Base-by-base conservation (phyloP, 2,329 filamentous ascomycete species). In the Penicillium sp. region DNA sequence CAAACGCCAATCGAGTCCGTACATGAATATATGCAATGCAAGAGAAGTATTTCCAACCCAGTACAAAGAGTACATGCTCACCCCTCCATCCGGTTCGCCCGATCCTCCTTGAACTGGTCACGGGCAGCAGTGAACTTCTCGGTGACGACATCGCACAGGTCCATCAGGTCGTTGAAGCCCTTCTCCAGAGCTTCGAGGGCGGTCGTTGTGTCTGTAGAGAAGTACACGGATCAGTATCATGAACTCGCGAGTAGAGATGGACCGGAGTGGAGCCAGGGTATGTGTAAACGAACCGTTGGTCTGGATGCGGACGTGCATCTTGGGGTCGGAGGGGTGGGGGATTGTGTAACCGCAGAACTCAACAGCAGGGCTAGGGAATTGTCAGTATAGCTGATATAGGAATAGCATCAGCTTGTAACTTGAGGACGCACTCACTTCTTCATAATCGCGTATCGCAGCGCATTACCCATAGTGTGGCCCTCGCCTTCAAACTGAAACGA, bases 271-370 rank as follows among this genome's bases (percentile, higher is more conserved):
- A 11, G 2, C 19, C 7, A 7, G 52, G 19, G 27, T 24, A 24
- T 6, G 10, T 6, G n/a, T 18, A 6, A 18, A 77, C 87, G 73
- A 81, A 96, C 94, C 91, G 71, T 95, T 98, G 66, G 94, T 99
- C 78, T 99, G 95, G 63, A 99, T 98, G 70, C 95, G 87, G 62
- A 99, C 82, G 73, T 98, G 96, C 94, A 99, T 96, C 79, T 96
- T 95, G 41, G 88, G 82, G 78, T 99, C 95, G 40, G 93, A 96
- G 52, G 95, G 95, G 78, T 99, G 95, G 33, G 95, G 95, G 61
- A 99, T 98, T 7, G 94, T 91, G 77, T 99, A 99, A 61, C 94
- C 95, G 78, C 95, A 98, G 79, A 99, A 97, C 76, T 99, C 95
- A 60, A 99, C 95, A 64, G 95, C 87, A 33, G 95, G 94, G 76